A percentile compares a stretch with the other conserved stretches of the same genome.
Evolutionary conservation across 2,329 filamentous ascomycete species (phyloP).

Genomic region (Fusarium sp.): DNA sequence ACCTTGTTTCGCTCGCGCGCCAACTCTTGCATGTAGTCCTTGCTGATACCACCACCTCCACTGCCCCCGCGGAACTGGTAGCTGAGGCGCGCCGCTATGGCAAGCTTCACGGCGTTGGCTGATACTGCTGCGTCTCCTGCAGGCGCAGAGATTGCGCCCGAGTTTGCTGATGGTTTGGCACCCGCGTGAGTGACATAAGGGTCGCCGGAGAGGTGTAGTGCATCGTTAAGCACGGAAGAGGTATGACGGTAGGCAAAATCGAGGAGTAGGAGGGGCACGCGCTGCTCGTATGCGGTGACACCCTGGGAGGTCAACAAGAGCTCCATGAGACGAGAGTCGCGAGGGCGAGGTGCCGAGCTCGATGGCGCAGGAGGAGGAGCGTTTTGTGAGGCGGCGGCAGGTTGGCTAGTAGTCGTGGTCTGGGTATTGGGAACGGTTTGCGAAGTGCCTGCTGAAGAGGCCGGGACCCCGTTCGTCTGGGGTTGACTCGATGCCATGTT

Average conservation of each 20-base stretch:
- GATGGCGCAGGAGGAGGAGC: constrained; percentile 46
- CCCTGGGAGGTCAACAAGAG: constrained; percentile 80
- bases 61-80: constrained; percentile 71
- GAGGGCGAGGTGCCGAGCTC: constrained; percentile 65
- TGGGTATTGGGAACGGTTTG: constrained; percentile 51
- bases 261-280: constrained; percentile 81
- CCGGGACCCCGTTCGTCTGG: constrained; percentile 62
- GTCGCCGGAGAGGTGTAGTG: constrained; percentile 71
- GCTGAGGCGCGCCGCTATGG: constrained; percentile 71
- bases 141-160: constrained; percentile 58
- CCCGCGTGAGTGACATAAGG: constrained; percentile 69
- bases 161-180: constrained; percentile 57
- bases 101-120: constrained; percentile 73
- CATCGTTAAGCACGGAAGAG: constrained; percentile 73
- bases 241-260: constrained; percentile 89
- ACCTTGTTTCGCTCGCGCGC: constrained; percentile 74
- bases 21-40: constrained; percentile 80
- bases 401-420: constrained; percentile 43
- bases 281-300: constrained; percentile 80
- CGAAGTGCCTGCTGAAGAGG: constrained; percentile 51
- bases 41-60: constrained; percentile 64
- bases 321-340: constrained; percentile 81
- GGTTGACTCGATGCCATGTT: constrained; percentile 52
- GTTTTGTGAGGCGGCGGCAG: constrained; percentile 38
- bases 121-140: constrained; percentile 65